Evolutionary conservation across 345 rosid species (phyloP), one percentile per base, ranked within the genome.

Genomic region (Melaleuca quinquenervia): DNA sequence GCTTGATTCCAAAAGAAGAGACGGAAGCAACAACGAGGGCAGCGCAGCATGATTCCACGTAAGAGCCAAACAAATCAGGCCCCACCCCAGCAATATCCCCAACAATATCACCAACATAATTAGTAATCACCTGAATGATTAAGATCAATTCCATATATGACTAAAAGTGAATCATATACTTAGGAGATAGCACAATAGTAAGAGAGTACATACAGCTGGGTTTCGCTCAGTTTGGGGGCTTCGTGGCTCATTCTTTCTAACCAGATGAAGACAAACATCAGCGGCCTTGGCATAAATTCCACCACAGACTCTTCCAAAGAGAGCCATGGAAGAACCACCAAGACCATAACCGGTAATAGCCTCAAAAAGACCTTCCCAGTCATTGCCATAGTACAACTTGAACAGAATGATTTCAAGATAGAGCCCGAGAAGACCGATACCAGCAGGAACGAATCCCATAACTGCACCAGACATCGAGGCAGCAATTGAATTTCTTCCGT

Each of bases 311-410:
- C 83, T 75, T 85, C 83, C 83, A 76, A 85, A 85, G 44, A 85
- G 83, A 85, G 86, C 83, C 83, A 85, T 76, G 21, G 21, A 85
- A 41, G 86, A 85, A n/a, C 83, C 75, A 76, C 86, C 86, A 3
- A 85, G 86, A 75, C 86, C 86, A 76, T 85, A 85, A 26, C 83
- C 74, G 78, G 83, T 76, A 85, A 75, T 52, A 41, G 86, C 86
- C 83, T 52, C 86, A 75, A 85, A 85, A 80, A 85, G 83, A 12
- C 83, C 86, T 76, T 85, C 86, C 86, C 86, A 53, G 50, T 85
- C 75, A 52, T 85, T 26, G 4, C 83, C 86, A 44, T 85, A 85
- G 86, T 85, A 85, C 36, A 76, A 22, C 60, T 76, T 76, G 12
- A 85, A 76, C 44, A 85, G 86, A 75, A 53, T 76, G 83, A 85